A percentile compares a stretch with the other conserved stretches of the same genome.
Evolutionary conservation across 2,329 filamentous ascomycete species (phyloP).

Genomic region (Neonectria punicea): DNA sequence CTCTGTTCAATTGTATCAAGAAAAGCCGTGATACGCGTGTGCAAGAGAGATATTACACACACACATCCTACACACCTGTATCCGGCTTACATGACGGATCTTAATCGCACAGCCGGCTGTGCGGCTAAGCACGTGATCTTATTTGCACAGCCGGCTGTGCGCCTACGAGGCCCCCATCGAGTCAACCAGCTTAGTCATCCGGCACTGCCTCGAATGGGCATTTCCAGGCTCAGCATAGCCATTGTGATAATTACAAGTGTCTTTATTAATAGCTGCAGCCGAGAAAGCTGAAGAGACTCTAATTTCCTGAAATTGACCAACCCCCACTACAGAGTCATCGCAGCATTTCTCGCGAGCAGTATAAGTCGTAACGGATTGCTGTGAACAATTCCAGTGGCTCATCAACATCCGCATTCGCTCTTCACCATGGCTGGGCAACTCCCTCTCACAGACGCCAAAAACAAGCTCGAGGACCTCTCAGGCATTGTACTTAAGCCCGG

Average conservation of each 20-base stretch:
- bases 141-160: too few species aligned
- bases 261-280: not conserved
- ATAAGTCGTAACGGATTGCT: not conserved
- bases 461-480: constrained; percentile 66
- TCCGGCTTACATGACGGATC: too few species aligned
- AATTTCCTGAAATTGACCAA: not conserved
- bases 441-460: constrained; percentile 51
- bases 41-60: too few species aligned
- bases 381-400: not conserved
- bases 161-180: too few species aligned
- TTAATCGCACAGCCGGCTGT: too few species aligned
- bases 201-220: not conserved
- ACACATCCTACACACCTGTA: too few species aligned
- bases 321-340: not conserved
- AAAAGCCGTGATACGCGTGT: too few species aligned
- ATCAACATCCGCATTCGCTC: not conserved
- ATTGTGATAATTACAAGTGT: not conserved
- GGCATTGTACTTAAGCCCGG: constrained; percentile 60
- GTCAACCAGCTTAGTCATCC: constrained; percentile 17
- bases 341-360: not conserved
- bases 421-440: constrained; percentile 24
- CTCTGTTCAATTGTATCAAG: too few species aligned
- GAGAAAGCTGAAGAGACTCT: not conserved
- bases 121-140: too few species aligned
- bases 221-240: not conserved